phyloP scores from a whole-genome alignment of 768 basidiomycete genomes.

The Hygrophorus pudorinus region DNA sequence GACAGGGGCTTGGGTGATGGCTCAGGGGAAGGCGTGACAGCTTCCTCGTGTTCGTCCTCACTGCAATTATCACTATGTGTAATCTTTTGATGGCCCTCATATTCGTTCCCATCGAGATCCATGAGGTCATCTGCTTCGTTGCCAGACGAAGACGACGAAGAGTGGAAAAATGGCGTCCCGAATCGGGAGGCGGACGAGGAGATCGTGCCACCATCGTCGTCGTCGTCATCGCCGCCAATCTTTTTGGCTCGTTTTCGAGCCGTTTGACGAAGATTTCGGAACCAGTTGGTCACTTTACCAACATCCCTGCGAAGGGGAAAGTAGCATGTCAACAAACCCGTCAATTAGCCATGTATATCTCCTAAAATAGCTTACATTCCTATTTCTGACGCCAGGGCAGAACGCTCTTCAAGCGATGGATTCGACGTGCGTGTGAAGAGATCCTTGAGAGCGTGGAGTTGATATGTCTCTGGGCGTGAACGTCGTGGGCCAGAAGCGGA shows the following conservation, averaged over 20 bases:
- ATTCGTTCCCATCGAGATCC: constrained; percentile 30
- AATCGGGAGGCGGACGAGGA: constrained; percentile 41
- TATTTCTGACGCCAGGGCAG: constrained; percentile 61
- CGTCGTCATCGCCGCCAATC: constrained; percentile 34
- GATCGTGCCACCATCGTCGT: constrained; percentile 34
- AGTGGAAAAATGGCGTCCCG: constrained; percentile 38
- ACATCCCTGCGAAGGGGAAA: constrained; percentile 44
- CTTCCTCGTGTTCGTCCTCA: constrained; percentile 67
- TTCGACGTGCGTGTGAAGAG: constrained; percentile 58
- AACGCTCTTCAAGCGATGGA: constrained; percentile 74
- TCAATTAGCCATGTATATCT: constrained; percentile 3
- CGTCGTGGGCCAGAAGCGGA: constrained; percentile 49
- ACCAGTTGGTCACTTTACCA: constrained; percentile 84
- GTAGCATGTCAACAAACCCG: not conserved
- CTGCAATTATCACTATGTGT: constrained; percentile 46
- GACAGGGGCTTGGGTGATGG: constrained; percentile 19
- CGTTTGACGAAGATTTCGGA: constrained; percentile 75
- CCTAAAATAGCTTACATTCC: constrained; percentile 52
- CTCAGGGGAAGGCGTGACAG: constrained; percentile 61
- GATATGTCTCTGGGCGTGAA: constrained; percentile 70
- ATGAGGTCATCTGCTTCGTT: constrained; percentile 34
- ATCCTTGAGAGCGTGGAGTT: constrained; percentile 65
- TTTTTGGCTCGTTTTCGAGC: constrained; percentile 62
- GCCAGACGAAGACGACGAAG: constrained; percentile 40
- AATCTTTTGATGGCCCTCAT: constrained; percentile 27